Conservation (phyloP, 2,329 filamentous ascomycete species). For the Ophiocordyceps camponoti-floridani region DNA sequence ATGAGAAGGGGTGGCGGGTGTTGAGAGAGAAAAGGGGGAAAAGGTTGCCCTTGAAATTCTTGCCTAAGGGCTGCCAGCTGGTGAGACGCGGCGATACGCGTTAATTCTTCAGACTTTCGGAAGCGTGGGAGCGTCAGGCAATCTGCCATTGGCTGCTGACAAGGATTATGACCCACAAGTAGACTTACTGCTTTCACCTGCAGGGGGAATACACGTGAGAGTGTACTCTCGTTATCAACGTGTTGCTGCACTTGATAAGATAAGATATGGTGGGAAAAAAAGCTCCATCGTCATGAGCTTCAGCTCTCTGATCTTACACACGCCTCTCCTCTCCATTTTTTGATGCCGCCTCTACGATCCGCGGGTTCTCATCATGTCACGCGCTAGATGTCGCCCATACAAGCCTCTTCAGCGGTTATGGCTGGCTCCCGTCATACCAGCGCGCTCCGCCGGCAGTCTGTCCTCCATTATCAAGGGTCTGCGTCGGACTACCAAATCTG, state of each 20-base stretch:
- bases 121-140: too few species aligned
- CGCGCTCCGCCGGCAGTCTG: slow-evolving; percentile 19
- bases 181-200: neutral
- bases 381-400: neutral
- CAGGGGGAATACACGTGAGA: neutral
- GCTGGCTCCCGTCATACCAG: neutral
- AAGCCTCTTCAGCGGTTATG: neutral
- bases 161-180: neutral
- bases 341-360: neutral
- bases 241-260: neutral
- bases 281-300: neutral
- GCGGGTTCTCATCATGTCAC: neutral
- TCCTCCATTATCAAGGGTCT: slow-evolving; percentile 55
- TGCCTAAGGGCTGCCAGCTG: neutral
- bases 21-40: neutral
- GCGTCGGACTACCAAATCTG: slow-evolving; percentile 21
- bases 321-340: neutral
- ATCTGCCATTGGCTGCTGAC: neutral
- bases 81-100: neutral
- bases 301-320: neutral
- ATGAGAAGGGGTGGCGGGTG: neutral
- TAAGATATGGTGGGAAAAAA: neutral
- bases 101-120: too few species aligned
- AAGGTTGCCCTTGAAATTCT: too few species aligned
- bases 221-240: neutral